Evolutionary conservation across 2,329 filamentous ascomycete genomes (phyloP).

Genomic region (Capronia americana): DNA sequence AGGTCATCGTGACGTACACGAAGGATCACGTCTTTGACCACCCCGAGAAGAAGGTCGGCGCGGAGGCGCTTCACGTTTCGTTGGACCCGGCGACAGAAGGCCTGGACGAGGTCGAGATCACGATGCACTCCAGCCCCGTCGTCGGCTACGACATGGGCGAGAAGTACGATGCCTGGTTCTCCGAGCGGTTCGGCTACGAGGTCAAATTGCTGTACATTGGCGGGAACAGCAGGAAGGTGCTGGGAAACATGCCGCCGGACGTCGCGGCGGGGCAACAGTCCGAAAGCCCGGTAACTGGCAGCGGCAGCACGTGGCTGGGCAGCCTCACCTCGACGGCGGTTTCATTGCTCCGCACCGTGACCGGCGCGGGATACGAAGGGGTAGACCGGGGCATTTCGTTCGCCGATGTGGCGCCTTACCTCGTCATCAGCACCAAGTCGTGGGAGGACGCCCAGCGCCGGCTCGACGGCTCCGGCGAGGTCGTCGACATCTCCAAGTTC

Average conservation of each 20-base stretch:
- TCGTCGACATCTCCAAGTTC: slow-evolving; percentile 71
- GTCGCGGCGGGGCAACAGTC: slow-evolving; percentile 39
- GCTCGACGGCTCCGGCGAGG: slow-evolving; percentile 60
- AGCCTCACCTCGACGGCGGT: slow-evolving; percentile 31
- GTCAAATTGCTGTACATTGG: slow-evolving; percentile 71
- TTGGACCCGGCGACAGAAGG: slow-evolving; percentile 58
- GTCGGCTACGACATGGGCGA: slow-evolving; percentile 68
- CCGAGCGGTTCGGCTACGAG: slow-evolving; percentile 67
- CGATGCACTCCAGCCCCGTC: slow-evolving; percentile 66
- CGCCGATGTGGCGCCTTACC: slow-evolving; percentile 75
- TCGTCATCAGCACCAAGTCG: slow-evolving; percentile 74
- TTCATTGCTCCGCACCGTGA: slow-evolving; percentile 21
- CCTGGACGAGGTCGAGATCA: slow-evolving; percentile 59
- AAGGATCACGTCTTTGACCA: slow-evolving; percentile 35
- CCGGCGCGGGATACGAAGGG: slow-evolving; percentile 26
- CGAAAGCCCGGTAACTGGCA: not conserved
- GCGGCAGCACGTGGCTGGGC: slow-evolving; percentile 31
- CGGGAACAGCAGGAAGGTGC: slow-evolving; percentile 62
- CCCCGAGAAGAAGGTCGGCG: slow-evolving; percentile 38
- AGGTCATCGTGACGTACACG: slow-evolving; percentile 33
- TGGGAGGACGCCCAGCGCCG: slow-evolving; percentile 60
- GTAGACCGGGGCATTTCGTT: slow-evolving; percentile 67
- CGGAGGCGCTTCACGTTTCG: slow-evolving; percentile 60
- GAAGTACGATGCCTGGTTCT: slow-evolving; percentile 70
- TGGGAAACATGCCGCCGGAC: slow-evolving; percentile 65